A percentile compares a stretch with the other conserved stretches of the same genome.
Conservation (phyloP, 2,329 filamentous ascomycete genomes). For the Epichloe hybrida region DNA sequence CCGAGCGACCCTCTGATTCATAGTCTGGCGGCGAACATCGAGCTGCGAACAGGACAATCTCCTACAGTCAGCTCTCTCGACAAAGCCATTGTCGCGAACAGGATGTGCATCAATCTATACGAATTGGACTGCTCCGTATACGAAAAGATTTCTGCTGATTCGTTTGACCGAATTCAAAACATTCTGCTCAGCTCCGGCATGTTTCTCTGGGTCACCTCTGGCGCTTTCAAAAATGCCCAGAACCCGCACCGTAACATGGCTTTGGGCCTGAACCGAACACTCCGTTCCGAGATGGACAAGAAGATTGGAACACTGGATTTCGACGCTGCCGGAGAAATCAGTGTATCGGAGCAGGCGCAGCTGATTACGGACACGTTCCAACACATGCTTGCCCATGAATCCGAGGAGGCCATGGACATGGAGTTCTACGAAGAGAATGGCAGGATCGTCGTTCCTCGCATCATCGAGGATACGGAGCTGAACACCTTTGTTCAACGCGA, state of each 20-base stretch:
- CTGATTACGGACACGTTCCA: neutral
- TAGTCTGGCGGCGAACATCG: neutral
- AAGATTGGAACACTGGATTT: conserved; percentile 32
- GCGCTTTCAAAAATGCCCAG: conserved; percentile 22
- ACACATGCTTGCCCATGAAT: neutral
- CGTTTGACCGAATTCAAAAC: neutral
- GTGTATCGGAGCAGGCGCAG: neutral
- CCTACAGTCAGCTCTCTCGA: conserved; percentile 8
- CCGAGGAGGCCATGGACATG: conserved; percentile 11
- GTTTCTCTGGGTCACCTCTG: conserved; percentile 27
- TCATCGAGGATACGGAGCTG: conserved; percentile 14
- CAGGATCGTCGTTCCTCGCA: conserved; percentile 15
- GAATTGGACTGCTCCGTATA: conserved; percentile 32
- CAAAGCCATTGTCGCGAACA: neutral
- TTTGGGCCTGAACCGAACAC: conserved; percentile 29
- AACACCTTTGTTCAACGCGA: conserved; percentile 15
- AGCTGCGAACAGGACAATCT: conserved; percentile 8
- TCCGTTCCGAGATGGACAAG: conserved; percentile 33
- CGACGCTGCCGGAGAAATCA: conserved; percentile 17
- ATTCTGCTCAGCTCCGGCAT: conserved; percentile 12
- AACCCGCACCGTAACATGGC: conserved; percentile 30
- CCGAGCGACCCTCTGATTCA: neutral
- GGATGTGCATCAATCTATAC: conserved; percentile 8
- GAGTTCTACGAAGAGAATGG: conserved; percentile 18
- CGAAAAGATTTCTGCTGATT: conserved; percentile 19